phyloP scores from a whole-genome alignment of 345 rosid genomes.

The Corymbia maculata region DNA sequence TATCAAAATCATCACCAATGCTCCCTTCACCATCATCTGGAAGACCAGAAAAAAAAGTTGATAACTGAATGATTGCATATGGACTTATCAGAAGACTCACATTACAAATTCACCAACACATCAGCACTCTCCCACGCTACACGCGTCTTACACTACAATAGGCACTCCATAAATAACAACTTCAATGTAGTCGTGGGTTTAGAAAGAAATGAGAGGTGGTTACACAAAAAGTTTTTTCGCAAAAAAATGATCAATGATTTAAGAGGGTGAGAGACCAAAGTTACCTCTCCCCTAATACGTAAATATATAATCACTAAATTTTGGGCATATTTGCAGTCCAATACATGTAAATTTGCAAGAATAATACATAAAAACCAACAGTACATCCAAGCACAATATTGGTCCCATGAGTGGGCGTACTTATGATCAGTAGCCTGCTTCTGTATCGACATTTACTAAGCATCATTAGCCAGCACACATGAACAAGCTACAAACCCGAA shows the following conservation, averaged over 20 bases:
- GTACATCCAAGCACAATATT: not conserved
- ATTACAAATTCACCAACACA: not conserved
- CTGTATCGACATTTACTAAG: not conserved
- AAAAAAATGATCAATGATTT: not conserved
- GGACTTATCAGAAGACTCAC: not conserved
- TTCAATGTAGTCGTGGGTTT: not conserved
- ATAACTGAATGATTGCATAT: not conserved
- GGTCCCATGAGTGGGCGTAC: not conserved
- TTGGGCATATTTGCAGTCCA: not conserved
- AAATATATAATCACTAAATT: not conserved
- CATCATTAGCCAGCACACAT: not conserved
- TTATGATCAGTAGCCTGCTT: not conserved
- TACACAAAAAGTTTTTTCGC: too few species aligned
- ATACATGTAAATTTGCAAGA: not conserved
- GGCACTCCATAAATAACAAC: not conserved
- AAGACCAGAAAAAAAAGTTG: not conserved
- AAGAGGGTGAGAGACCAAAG: not conserved
- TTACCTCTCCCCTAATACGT: not conserved
- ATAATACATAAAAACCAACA: not conserved
- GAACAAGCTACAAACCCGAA: not conserved
- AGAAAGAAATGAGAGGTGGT: not conserved
- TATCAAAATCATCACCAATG: slow-evolving; percentile 85
- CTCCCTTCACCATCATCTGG: slow-evolving; percentile 63
- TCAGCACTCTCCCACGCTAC: not conserved
- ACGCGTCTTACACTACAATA: not conserved